Evolutionary conservation across 176 grass and related monocot species (phyloP), one percentile per base, ranked within the genome.

Genomic region (Carex myosuroides): DNA sequence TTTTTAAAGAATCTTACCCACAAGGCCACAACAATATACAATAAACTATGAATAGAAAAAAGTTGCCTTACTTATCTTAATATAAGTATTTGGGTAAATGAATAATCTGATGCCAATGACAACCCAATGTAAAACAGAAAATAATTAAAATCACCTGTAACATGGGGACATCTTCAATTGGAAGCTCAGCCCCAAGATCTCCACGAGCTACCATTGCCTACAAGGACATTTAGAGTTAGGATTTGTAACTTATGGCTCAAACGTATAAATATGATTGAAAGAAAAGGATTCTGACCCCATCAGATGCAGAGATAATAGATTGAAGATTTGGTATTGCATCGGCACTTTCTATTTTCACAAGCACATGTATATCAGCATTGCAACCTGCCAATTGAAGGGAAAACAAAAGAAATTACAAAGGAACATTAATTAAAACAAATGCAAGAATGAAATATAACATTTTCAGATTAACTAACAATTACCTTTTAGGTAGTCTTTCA

Each of bases 281-380:
- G 60, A 39, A 65, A 68, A 50, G 12, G 21, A 30, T 18, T 20
- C 86, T 89, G 80, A 99, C 97, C 91, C 97, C 97, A 88, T 99
- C 97, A 82, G 97, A 99, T 78, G 93, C 97, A 72, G 93, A 91
- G 93, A 99, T 96, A 77, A 99, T 99, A 33, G 97, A 94, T 39
- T 94, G 89, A 53, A 99, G 93, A 85, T 99, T 99, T 79, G 90
- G 97, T 81, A 99, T 92, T 14, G 97, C 93, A 84, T 99, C 97
- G 11, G 97, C 97, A 94, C 97, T 99, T 87, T 99, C 96, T 79
- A 99, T 95, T 93, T 99, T 99, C 60, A 89, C 87, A 89, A 99
- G 90, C 44, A 99, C 85, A 65, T 92, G 96, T 89, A 99, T 95
- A 85, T 95, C 92, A 16, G 89, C 92, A 81, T 98, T 90, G 85